Base-by-base conservation (phyloP, 306 rosid genomes). In the Quercus suber region DNA sequence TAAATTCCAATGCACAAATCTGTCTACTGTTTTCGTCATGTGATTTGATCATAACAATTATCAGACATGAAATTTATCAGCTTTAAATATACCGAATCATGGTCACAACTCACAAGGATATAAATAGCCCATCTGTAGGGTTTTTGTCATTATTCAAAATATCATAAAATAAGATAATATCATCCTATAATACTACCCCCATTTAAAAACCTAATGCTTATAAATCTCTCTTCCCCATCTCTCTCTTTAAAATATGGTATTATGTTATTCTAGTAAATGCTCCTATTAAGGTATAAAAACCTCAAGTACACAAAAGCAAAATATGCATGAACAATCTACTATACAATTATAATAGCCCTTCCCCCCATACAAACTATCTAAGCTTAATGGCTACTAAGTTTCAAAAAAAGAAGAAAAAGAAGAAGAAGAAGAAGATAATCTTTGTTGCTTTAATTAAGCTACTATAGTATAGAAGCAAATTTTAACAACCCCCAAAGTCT, bases 401-500 rank as follows among this genome's bases (percentile, higher is more conserved):
- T 75, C 80, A 83, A 83, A 74, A 52, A 55, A 86, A 73, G 64
- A 64, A 60, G 5, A 82, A 51, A 72, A 63, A 56, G 43, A 73
- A 73, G 55, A 69, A 21, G 37, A 19, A 58, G 31, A 67, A 23
- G 51, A 87, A 28, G 58, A 73, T 13, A 70, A 73, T 71, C 80
- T 65, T 65, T 74, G 83, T 83, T 56, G 83, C 78, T 31, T 27
- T 79, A 53, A 60, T 75, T 76, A 49, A 76, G 67, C 69, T 74
- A 70, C 65, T 63, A 57, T 63, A 57, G 15, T 49, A 12, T 59
- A 41, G 57, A 73, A 41, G 45, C 45, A 8, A 41, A 77, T 71
- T 71, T 80, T 71, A 92, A 84, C 92, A 88, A 78, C 82, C 89
- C 74, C 95, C 94, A 61, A 89, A 92, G 80, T 94, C 97, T 83